Evolutionary conservation across 192 early-diverging fungal species (phyloP), one percentile per base, ranked within the genome.

Genomic region (Coemansia sp.): DNA sequence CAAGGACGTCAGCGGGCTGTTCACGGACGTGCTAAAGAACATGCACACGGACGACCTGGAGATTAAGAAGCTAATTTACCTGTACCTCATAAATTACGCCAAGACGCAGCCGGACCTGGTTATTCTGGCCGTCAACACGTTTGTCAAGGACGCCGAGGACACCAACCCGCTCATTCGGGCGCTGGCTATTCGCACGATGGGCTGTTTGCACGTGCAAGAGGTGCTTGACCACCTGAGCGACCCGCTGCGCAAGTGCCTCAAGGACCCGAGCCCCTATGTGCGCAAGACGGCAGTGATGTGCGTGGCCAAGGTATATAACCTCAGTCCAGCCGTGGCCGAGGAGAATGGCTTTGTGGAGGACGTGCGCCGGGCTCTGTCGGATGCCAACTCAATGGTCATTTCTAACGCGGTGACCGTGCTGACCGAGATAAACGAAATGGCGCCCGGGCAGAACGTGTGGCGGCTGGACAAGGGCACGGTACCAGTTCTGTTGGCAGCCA

Each of bases 31-130:
- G 19, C 87, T 99, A 37, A 98, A 98, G 74, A 97, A 97, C 85
- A 99, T 99, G 97, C 96, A 98, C 76, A 98, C 96, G 2, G 96
- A 98, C 61, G 94, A 98, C 79, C 80, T 99, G 38, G 96, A 99
- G 70, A 81, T 97, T 65, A 99, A 99, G 77, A 99, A 99, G 82
- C 87, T 99, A 63, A 93, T 98, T 35, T 99, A 99, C 70, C 78
- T 99, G 62, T 99, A 97, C 73, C 80, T 99, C 60, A 98, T 99
- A 79, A 98, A 98, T 83, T 99, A 98, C 65, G 96, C 97, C 20
- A 92, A 96, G 70, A 90, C 93, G 46, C 93, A 98, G 74, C 96
- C 97, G 1, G 96, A 99, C 65, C 85, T 99, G 25, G 97, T 97
- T 42, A 98, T 96, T 65, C 78, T 98, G 45, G 97, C 97, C 2